phyloP scores from a whole-genome alignment of 371 early-diverging fungal species.

The Rhizopus sp. region DNA sequence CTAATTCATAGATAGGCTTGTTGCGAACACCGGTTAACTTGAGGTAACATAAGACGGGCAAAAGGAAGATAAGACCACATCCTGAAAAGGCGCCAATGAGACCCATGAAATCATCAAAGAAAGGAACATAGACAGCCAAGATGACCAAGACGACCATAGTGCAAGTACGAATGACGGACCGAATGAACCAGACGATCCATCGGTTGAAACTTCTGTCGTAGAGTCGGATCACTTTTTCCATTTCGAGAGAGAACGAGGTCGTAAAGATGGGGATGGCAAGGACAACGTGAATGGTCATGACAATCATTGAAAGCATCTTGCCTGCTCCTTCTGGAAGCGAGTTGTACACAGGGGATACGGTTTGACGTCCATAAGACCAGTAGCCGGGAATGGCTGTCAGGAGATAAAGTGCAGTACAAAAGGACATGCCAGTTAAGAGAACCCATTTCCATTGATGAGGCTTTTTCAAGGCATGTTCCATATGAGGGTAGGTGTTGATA shows the following conservation, averaged over 20 bases:
- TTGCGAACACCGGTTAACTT: constrained; percentile 54
- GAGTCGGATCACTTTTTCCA: constrained; percentile 49
- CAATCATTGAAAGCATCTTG: constrained; percentile 63
- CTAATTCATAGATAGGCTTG: constrained; percentile 33
- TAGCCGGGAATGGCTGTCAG: constrained; percentile 77
- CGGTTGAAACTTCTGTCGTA: constrained; percentile 25
- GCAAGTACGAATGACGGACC: constrained; percentile 44
- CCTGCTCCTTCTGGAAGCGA: constrained; percentile 57
- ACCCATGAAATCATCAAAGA: constrained; percentile 68
- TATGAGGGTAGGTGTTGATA: constrained; percentile 53
- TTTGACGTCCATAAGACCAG: constrained; percentile 70
- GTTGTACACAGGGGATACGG: constrained; percentile 71
- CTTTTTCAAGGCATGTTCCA: constrained; percentile 76
- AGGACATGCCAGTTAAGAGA: constrained; percentile 60
- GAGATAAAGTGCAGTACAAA: constrained; percentile 72
- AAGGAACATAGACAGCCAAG: constrained; percentile 58
- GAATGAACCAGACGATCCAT: constrained; percentile 39
- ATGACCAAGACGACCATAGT: constrained; percentile 42
- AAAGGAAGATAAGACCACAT: constrained; percentile 54
- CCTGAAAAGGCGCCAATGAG: constrained; percentile 65
- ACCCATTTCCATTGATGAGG: constrained; percentile 75
- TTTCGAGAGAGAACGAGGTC: constrained; percentile 75
- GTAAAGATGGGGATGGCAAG: constrained; percentile 80
- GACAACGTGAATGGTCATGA: constrained; percentile 80
- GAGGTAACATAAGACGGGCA: constrained; percentile 63